Conservation (phyloP, 2,329 filamentous ascomycete species). For the Cladobotryum mycophilum region DNA sequence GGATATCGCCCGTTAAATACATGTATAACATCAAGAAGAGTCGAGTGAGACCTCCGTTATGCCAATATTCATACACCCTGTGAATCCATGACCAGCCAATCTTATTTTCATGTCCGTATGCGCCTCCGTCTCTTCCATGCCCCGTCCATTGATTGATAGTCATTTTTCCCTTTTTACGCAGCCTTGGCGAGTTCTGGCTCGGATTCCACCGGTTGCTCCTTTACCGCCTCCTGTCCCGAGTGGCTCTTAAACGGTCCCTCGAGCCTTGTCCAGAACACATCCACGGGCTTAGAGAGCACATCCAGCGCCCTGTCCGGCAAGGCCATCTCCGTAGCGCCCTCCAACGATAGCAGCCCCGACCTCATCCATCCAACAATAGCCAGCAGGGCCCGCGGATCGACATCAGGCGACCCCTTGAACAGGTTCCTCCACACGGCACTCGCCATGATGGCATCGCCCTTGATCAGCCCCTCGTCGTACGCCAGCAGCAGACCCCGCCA, state of each 20-base stretch:
- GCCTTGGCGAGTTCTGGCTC: neutral
- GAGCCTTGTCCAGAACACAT: constrained; percentile 40
- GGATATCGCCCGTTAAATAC: constrained; percentile 1
- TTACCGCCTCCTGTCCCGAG: constrained; percentile 16
- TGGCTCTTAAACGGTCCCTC: constrained; percentile 32
- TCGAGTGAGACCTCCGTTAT: neutral
- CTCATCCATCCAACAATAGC: constrained; percentile 54
- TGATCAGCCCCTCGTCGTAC: constrained; percentile 74
- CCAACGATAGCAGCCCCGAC: constrained; percentile 40
- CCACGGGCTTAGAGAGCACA: constrained; percentile 30
- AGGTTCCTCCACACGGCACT: constrained; percentile 90
- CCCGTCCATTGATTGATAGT: neutral
- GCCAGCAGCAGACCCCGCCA: constrained; percentile 83
- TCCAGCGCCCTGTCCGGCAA: constrained; percentile 26
- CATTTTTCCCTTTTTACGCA: neutral
- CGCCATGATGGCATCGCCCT: constrained; percentile 70
- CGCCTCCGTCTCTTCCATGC: neutral
- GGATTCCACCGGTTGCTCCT: neutral
- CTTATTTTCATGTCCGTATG: neutral
- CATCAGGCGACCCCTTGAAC: constrained; percentile 62
- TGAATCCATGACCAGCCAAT: neutral
- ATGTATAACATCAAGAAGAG: neutral
- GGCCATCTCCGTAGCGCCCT: constrained; percentile 42
- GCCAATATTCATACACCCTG: neutral
- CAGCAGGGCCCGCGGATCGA: constrained; percentile 44